A percentile compares a stretch with the other conserved stretches of the same genome.
Evolutionary conservation across 179 eudicot species (phyloP).

Genomic region (Spergularia azorica): DNA sequence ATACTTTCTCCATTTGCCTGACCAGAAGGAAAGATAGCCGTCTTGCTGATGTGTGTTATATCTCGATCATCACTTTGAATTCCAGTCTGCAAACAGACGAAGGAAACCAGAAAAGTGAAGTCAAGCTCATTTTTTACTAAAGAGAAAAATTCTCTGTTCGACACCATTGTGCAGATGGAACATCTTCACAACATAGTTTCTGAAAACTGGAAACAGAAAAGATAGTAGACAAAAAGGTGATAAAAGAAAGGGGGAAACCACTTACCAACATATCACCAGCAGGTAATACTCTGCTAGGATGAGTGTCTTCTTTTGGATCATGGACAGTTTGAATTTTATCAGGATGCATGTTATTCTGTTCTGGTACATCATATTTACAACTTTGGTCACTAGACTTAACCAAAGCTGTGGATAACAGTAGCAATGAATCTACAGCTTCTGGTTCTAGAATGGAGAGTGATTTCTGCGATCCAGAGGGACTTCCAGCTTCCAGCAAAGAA

Average conservation of each 20-base stretch:
- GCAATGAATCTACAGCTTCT: conserved; percentile 8
- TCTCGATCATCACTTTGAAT: conserved; percentile 11
- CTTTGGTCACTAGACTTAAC: conserved; percentile 12
- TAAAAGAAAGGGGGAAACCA: background rate
- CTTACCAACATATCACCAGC: conserved; percentile 29
- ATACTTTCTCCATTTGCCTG: background rate
- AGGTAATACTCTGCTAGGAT: conserved; percentile 10
- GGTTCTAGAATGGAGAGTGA: conserved; percentile 20
- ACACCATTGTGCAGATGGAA: background rate
- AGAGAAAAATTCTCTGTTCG: background rate
- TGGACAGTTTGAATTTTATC: background rate
- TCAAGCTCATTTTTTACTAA: background rate
- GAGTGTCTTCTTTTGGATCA: conserved; percentile 17
- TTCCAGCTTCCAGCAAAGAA: conserved; percentile 21
- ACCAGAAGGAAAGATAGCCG: conserved; percentile 7
- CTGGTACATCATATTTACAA: conserved; percentile 13
- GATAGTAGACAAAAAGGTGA: background rate
- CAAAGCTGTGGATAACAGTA: conserved; percentile 19
- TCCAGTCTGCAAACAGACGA: conserved; percentile 23
- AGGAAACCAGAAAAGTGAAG: conserved; percentile 7
- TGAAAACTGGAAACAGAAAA: background rate
- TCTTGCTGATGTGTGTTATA: background rate
- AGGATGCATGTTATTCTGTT: background rate
- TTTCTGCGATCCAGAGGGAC: conserved; percentile 23
- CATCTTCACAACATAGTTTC: background rate